phyloP scores from a whole-genome alignment of 495 filamentous ascomycete genomes.

The Platismatia glauca region DNA sequence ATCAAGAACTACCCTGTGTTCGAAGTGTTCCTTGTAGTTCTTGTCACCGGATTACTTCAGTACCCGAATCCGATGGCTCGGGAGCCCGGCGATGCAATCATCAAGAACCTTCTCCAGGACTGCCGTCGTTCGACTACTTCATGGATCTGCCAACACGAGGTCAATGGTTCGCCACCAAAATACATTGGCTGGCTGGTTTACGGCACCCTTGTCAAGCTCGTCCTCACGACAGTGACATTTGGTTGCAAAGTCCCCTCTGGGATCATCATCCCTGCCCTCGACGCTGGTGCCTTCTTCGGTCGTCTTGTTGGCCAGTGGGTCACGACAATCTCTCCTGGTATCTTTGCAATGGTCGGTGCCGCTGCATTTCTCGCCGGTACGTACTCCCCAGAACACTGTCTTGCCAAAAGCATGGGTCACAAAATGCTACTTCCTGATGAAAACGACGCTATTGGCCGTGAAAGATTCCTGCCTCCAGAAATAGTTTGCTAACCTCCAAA shows the following conservation, averaged over 20 bases:
- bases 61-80: conserved; percentile 45
- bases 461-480: background rate
- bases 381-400: background rate
- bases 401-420: background rate
- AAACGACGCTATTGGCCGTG: background rate
- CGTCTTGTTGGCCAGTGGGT: conserved; percentile 45
- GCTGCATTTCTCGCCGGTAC: conserved; percentile 44
- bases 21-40: conserved; percentile 45
- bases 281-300: conserved; percentile 48
- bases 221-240: conserved; percentile 48
- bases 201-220: conserved; percentile 43
- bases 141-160: conserved; percentile 45
- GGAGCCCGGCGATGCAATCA: conserved; percentile 44
- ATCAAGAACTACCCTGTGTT: conserved; percentile 47
- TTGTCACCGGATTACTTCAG: conserved; percentile 44
- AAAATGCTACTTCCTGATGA: background rate
- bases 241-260: conserved; percentile 51
- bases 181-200: conserved; percentile 45
- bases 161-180: conserved; percentile 21
- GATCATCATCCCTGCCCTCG: conserved; percentile 51
- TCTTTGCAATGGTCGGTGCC: conserved; percentile 54
- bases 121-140: conserved; percentile 32
- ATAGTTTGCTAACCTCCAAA: background rate
- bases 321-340: conserved; percentile 41
- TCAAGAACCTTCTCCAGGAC: conserved; percentile 46